These are phyloP conservation scores for Malus hybrid DNA, from an alignment of 331 rosid genomes.

Conservation along the genomic window DNA sequence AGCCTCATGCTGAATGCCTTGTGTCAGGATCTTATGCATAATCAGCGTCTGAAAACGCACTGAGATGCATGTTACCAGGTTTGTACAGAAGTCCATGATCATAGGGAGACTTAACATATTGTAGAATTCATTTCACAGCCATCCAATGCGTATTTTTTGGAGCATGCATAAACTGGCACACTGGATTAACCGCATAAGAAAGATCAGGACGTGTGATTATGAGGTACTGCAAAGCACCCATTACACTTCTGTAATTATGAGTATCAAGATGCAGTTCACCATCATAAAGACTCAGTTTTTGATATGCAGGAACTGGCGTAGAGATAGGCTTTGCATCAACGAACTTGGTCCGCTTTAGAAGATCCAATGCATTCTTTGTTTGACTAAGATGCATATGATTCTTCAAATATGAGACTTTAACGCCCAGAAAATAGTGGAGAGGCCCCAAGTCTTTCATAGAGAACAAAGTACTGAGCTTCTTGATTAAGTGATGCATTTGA, in stretches of 20 bases:
- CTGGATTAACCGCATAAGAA: neutral
- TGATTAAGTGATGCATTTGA: neutral
- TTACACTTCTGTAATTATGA: rapidly evolving
- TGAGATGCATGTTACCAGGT: neutral
- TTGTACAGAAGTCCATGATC: neutral
- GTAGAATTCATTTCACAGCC: neutral
- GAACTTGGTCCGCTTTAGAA: neutral
- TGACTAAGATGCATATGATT: neutral
- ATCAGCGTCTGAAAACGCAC: neutral
- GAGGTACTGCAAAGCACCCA: neutral
- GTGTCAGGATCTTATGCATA: neutral
- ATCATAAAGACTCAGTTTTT: neutral
- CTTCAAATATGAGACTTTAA: neutral
- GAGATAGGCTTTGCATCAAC: neutral
- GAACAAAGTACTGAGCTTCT: neutral
- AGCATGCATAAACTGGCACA: neutral
- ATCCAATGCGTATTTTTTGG: neutral
- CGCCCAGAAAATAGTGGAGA: too few species aligned
- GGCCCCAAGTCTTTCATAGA: neutral
- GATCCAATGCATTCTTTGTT: neutral
- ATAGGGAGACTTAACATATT: neutral
- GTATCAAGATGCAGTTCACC: neutral
- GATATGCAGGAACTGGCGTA: too few species aligned
- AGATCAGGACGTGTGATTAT: neutral
- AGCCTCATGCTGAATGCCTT: neutral